Evolutionary conservation across 2,329 filamentous ascomycete genomes (phyloP).

Genomic region (Lachnum nothofagi): DNA sequence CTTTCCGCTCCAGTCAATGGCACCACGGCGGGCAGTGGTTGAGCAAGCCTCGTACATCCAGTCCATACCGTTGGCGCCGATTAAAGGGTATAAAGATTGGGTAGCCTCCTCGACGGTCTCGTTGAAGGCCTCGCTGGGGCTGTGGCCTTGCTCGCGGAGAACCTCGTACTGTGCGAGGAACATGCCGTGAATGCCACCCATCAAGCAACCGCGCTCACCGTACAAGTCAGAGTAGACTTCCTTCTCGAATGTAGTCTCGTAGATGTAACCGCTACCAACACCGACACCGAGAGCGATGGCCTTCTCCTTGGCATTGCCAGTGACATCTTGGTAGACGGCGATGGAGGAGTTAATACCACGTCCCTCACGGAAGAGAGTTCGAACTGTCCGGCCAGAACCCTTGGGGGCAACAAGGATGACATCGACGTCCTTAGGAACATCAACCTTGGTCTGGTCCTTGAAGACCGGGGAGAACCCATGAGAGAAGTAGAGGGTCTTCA

Average conservation of each 20-base stretch:
- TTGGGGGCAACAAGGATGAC: conserved; percentile 99
- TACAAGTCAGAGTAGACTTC: conserved; percentile 99
- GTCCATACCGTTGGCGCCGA: conserved; percentile 97
- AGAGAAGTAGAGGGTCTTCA: conserved; percentile 97
- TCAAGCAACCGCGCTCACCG: conserved; percentile 98
- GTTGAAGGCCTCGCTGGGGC: conserved; percentile 98
- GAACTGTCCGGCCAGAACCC: conserved; percentile 97
- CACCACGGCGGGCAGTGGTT: conserved; percentile 94
- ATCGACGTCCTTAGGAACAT: conserved; percentile 90
- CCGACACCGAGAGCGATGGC: conserved; percentile 94
- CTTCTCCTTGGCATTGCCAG: conserved; percentile 96
- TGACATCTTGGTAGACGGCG: conserved; percentile 97
- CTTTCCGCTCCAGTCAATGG: conserved; percentile 94
- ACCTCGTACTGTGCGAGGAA: conserved; percentile 99
- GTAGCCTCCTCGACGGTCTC: conserved; percentile 99
- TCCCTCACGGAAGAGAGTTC: conserved; percentile 97
- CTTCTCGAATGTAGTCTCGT: conserved; percentile 99
- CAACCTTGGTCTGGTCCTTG: conserved; percentile 98
- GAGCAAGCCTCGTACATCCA: conserved; percentile 99
- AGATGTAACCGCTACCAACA: conserved; percentile 96
- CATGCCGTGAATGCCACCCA: conserved; percentile 99
- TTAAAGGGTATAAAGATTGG: conserved; percentile 94
- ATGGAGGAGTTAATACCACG: conserved; percentile 99
- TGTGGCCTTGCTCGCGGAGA: conserved; percentile 96
- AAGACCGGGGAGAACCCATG: conserved; percentile 99